Base-by-base conservation (phyloP, 257 asterid genomes). In the Jasminum sambac region DNA sequence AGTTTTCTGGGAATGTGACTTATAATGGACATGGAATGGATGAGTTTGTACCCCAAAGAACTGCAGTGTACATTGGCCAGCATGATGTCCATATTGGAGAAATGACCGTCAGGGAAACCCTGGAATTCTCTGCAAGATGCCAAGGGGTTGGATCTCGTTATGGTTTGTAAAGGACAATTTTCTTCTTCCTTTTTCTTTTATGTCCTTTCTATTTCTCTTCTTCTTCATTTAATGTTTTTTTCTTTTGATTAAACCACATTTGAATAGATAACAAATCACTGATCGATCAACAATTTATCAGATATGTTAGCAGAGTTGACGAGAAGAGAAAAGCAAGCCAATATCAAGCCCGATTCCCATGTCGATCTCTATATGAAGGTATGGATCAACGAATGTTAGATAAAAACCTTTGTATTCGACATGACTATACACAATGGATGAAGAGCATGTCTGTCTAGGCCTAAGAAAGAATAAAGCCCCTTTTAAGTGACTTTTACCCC, bases 261-360 rank as follows among this genome's bases (percentile, higher is more conserved):
- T n/a, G 19, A 34, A 23, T 64, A 2, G 24, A 30, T n/a, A 48
- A 48, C 23, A 48, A 48, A 10, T n/a, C 58, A 2, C 21, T 36
- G 6, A 10, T 74, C 43, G 55, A 4, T 24, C 46, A 36, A 37
- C 30, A 42, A 6, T 21, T 73, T 13, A 65, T 77, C 81, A 88
- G 92, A 86, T 39, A 84, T 84, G 89, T 70, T 89, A 66, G 88
- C 74, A 10, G 96, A 89, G 70, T 72, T 89, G 79, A 77, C 89
- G 1, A 81, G 90, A 66, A 81, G 91, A 65, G 95, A 88, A 52
- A 85, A 88, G 26, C 84, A 71, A 72, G 85, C 83, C 26, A 84
- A 84, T 69, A 85, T 88, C 69, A 84, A 88, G 76, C 95, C 95
- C 34, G 90, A 88, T 74, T 88, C 90, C 30, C 88, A 88, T 76